Evolutionary conservation across 345 rosid genomes (phyloP).

Genomic region (Brassica juncea): DNA sequence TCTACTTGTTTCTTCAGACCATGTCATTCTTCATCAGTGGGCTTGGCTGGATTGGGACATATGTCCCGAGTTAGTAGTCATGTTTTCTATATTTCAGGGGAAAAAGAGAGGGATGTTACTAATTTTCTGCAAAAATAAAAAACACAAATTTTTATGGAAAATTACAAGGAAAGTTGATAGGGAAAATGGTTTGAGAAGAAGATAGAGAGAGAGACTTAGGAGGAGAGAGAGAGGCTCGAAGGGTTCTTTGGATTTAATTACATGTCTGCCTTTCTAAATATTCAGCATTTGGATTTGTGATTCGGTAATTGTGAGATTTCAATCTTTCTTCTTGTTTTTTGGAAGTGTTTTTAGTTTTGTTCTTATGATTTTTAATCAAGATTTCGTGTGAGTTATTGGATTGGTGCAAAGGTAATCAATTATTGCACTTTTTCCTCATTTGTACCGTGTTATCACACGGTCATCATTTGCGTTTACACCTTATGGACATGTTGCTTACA

Average conservation of each 20-base stretch:
- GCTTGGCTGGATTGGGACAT: constrained; percentile 90
- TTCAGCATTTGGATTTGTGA: not conserved
- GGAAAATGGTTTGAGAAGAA: constrained; percentile 19
- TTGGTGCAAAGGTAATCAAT: not conserved
- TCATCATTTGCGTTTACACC: not conserved
- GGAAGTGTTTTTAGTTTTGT: not conserved
- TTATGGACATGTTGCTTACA: not conserved
- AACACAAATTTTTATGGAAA: constrained; percentile 24
- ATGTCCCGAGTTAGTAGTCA: constrained; percentile 40
- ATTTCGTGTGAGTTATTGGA: not conserved
- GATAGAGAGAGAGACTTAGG: constrained; percentile 21
- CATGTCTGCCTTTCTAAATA: not conserved
- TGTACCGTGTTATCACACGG: not conserved
- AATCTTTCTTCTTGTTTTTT: not conserved
- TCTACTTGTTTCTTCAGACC: constrained; percentile 92
- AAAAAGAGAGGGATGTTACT: constrained; percentile 18
- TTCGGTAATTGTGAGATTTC: constrained; percentile 17
- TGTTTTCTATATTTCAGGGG: not conserved
- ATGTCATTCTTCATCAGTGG: constrained; percentile 87
- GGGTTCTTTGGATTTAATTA: constrained; percentile 21
- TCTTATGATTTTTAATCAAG: not conserved
- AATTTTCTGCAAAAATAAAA: constrained; percentile 23
- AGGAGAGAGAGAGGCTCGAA: constrained; percentile 30
- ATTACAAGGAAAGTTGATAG: constrained; percentile 33
- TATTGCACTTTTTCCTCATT: not conserved